Evolutionary conservation across 345 rosid genomes (phyloP), one percentile per base, ranked within the genome.

Genomic region (Salix dunnii): DNA sequence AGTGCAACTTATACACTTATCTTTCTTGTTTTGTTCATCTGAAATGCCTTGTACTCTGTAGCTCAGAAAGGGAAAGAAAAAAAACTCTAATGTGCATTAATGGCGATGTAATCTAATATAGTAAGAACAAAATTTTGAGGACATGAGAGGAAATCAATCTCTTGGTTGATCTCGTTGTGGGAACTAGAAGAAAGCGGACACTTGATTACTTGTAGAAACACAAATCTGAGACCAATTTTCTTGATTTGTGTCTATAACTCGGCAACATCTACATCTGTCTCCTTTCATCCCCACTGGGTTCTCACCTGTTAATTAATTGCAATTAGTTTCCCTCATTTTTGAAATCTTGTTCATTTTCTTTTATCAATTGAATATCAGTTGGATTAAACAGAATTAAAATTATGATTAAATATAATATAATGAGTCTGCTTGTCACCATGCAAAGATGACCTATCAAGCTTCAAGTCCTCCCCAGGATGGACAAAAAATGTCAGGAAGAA

Each of bases 1-100:
- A 81, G 81, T 66, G 84, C 82, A 84, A 79, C 74, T 71, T 64
- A 80, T 68, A 76, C 73, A 71, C 78, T 33, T 67, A 35, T 33
- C 36, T 76, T 74, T 63, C n/a, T 17, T 33, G 72, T 67, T 17
- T 67, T 40, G 40, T 51, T 42, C 69, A 72, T 66, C 75, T 74
- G 83, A 73, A 78, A 76, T 62, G 79, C 84, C 76, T 68, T 79
- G 83, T 84, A 78, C 77, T 77, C 78, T 79, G 73, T 81, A 83
- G 86, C 72, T 58, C 75, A 78, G 27, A 71, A 79, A 84, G 31
- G 68, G 81, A 53, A 82, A 75, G 82, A 21, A 70, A 82, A 43
- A 81, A 79, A 84, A 80, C 40, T 67, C 77, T 74, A 75, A 77
- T 79, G 87, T 88, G 87, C 83, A 87, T 84, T 82, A 46, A 46